These are phyloP conservation scores for Xylariaceae sp. DNA, from an alignment of 2,329 filamentous ascomycete species.

Conservation along the genomic window DNA sequence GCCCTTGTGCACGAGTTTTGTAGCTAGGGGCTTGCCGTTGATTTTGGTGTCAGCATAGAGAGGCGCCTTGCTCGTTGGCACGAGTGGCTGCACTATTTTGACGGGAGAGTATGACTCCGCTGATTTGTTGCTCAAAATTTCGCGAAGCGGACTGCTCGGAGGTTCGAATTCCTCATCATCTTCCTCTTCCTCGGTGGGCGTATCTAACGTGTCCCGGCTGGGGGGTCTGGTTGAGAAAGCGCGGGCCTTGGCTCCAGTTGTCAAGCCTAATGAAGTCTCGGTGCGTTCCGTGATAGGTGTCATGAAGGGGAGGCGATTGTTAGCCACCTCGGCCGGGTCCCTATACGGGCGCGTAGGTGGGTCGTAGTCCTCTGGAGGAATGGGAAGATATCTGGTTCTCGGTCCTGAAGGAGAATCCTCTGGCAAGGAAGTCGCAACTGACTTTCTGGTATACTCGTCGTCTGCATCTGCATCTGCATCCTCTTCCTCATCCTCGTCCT, in stretches of 20 bases:
- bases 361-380: conserved; percentile 83
- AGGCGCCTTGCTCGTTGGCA: neutral
- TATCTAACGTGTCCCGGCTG: conserved; percentile 38
- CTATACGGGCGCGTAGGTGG: conserved; percentile 75
- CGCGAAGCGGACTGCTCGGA: conserved; percentile 67
- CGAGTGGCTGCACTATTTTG: conserved; percentile 47
- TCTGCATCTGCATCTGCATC: conserved; percentile 26
- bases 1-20: conserved; percentile 44
- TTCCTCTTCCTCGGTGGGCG: conserved; percentile 26
- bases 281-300: conserved; percentile 96
- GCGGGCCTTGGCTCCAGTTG: conserved; percentile 54
- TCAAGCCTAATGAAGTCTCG: conserved; percentile 74
- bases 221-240: conserved; percentile 75
- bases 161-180: conserved; percentile 36
- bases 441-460: conserved; percentile 28
- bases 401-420: conserved; percentile 47
- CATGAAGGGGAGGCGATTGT: conserved; percentile 95
- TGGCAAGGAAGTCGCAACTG: conserved; percentile 3
- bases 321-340: conserved; percentile 73
- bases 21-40: conserved; percentile 22
- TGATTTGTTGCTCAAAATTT: conserved; percentile 48
- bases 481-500: conserved; percentile 15
- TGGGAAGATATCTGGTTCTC: conserved; percentile 67
- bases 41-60: conserved; percentile 30
- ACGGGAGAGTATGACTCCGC: conserved; percentile 35